Evolutionary conservation across 192 early-diverging fungal genomes (phyloP), one percentile per base, ranked within the genome.

Genomic region (Rhizophagus clarus): DNA sequence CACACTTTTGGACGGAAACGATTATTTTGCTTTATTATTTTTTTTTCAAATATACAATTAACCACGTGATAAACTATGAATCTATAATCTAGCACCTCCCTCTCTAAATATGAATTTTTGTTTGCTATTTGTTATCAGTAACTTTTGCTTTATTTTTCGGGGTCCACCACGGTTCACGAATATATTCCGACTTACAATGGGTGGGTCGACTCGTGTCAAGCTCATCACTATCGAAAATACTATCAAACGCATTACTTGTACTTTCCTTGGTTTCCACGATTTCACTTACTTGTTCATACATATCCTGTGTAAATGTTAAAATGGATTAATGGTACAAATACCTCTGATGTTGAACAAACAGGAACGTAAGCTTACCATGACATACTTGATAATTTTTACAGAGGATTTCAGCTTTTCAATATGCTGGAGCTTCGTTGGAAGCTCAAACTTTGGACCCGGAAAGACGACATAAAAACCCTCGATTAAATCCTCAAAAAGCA

Each of bases 341-440:
- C 40, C 64, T 80, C 42, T 24, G 60, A 74, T 74, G 42, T 8
- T 32, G 28, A 69, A 68, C 67, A 26, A 73, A 72, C 17, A 3
- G 32, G 29, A 20, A 61, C 62, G 60, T 64, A 80, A 47, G 24
- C 72, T 74, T 62, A 74, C 79, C 32, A 74, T 61, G 45, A 42
- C 61, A 72, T 74, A 20, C 26, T 63, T 80, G 42, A 80, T 74
- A 80, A 74, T 72, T 20, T 80, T 80, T 72, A 80, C 74, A 64
- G 79, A 64, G 47, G 61, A 61, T 72, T 80, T 80, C 67, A 80
- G 45, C 61, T 74, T 74, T 66, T 56, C 72, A 24, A 80, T 56
- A 34, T 80, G 69, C 24, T 26, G 15, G 29, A 79, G 56, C 37
- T 79, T 80, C 72, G 69, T 80, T 62, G 28, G 49, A 62, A 80